A percentile compares a stretch with the other conserved stretches of the same genome.
These are phyloP conservation scores for Gryganskiella cystojenkinii DNA, from an alignment of 192 early-diverging fungal genomes.

Conservation along the genomic window DNA sequence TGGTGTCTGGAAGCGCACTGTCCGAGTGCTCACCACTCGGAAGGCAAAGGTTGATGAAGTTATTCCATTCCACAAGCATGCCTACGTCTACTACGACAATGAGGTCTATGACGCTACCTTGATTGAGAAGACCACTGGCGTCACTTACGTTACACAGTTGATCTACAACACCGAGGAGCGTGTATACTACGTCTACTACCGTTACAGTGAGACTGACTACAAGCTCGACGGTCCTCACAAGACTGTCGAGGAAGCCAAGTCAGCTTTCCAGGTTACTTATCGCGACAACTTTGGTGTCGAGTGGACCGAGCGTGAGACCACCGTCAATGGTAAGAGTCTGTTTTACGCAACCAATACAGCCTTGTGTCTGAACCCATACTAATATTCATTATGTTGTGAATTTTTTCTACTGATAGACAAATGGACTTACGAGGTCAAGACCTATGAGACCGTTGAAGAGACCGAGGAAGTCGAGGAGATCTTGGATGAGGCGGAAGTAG, in stretches of 20 bases:
- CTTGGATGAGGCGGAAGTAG: constrained; percentile 13
- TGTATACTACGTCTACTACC: constrained; percentile 28
- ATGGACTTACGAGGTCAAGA: constrained; percentile 17
- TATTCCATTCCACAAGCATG: constrained; percentile 12
- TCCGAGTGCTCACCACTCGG: constrained; percentile 19
- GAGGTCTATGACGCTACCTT: constrained; percentile 22
- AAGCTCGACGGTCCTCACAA: constrained; percentile 35
- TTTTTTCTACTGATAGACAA: background rate
- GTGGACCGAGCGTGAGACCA: constrained; percentile 25
- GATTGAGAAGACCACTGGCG: constrained; percentile 19
- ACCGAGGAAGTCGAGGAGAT: constrained; percentile 24
- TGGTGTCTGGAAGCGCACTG: constrained; percentile 38
- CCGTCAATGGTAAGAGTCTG: background rate
- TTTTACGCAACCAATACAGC: no score
- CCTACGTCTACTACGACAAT: constrained; percentile 29
- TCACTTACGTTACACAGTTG: constrained; percentile 19
- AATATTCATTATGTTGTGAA: no score
- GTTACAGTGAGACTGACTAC: constrained; percentile 32
- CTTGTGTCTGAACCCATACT: no score
- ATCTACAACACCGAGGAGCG: constrained; percentile 14
- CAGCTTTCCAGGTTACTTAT: constrained; percentile 24
- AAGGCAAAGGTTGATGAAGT: constrained; percentile 29
- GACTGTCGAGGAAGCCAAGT: constrained; percentile 28
- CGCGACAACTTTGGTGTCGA: constrained; percentile 24
- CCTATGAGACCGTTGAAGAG: constrained; percentile 27